Evolutionary conservation across 2,329 filamentous ascomycete species (phyloP), one percentile per base, ranked within the genome.

Genomic region (Geosmithia flava): DNA sequence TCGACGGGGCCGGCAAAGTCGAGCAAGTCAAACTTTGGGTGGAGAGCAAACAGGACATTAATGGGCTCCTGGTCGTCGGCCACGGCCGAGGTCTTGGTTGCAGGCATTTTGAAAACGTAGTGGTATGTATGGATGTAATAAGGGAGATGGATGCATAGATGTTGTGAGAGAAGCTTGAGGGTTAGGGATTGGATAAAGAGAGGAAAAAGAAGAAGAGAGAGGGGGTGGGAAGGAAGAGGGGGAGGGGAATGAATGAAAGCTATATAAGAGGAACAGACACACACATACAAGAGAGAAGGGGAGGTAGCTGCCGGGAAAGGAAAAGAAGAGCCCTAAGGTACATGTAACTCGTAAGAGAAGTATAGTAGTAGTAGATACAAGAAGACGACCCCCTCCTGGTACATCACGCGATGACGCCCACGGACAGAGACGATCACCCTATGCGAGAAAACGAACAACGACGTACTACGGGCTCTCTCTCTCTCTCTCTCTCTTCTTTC

Each of bases 21-120:
- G 54, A 79, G 56, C 50, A 80, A 62, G 59, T 80, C 68, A 60
- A 80, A 81, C 61, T 78, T 76, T 60, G 70, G 65, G 48, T 81
- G 76, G 56, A 81, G 69, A 56, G 71, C 76, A 63, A 81, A 72
- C 59, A 81, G 73, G 54, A 80, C 74, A 53, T 79, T 70, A 58
- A 80, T 68, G 54, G 75, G 75, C 61, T 80, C 72, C 33, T 37
- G 33, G 6, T 37, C 33, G 60, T 79, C 75, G 58, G 70, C 68
- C 63, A 76, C 73, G 60, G 75, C 75, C 64, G 75, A 76, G 55
- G 66, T 69, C 71, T 79, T 79, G 60, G 65, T 65, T 62, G 74
- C 66, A 68, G 62, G 71, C 76, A 80, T 80, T 64, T 65, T 76
- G 68, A 58, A 53, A 51, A 49, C 27, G 52, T 53, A 47, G 49